Evolutionary conservation across 2,329 filamentous ascomycete species (phyloP).

Genomic region (Xenosphaeropsis pyriputrescens): DNA sequence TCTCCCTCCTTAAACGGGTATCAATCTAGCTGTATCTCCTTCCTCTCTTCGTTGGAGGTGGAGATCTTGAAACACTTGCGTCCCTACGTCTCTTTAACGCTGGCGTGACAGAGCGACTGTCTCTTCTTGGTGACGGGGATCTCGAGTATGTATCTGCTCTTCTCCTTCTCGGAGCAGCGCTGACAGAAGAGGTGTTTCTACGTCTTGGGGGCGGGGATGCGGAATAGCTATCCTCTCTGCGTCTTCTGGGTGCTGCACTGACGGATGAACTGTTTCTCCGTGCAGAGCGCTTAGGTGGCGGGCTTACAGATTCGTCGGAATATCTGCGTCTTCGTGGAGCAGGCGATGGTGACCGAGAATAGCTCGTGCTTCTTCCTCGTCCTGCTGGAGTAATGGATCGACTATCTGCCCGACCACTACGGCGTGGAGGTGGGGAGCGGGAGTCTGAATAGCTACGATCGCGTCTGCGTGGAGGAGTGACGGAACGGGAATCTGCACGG

Average conservation of each 20-base stretch:
- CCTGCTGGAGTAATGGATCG: background rate
- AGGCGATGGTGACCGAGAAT: background rate
- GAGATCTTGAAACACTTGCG: constrained; percentile 6
- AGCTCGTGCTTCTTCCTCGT: background rate
- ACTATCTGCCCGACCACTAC: background rate
- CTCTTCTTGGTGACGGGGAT: constrained; percentile 9
- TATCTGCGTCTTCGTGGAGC: background rate
- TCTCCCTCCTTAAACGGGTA: constrained; percentile 5
- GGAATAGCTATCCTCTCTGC: background rate
- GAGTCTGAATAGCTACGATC: background rate
- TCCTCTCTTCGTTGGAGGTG: constrained; percentile 14
- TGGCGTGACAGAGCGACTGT: constrained; percentile 8
- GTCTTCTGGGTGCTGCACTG: constrained; percentile 1
- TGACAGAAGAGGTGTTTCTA: constrained; percentile 2
- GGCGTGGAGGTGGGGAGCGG: background rate
- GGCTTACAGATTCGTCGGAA: background rate
- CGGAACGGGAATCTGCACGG: constrained; percentile 1
- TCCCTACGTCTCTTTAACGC: constrained; percentile 11
- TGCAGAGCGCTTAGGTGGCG: background rate
- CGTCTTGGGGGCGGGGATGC: background rate
- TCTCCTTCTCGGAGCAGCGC: constrained; percentile 6
- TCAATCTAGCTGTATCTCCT: constrained; percentile 11
- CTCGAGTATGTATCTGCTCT: constrained; percentile 10
- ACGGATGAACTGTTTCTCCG: constrained; percentile 1
- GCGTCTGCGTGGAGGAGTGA: background rate